Base-by-base conservation (phyloP, 2,329 filamentous ascomycete species). In the Neofusicoccum parvum region DNA sequence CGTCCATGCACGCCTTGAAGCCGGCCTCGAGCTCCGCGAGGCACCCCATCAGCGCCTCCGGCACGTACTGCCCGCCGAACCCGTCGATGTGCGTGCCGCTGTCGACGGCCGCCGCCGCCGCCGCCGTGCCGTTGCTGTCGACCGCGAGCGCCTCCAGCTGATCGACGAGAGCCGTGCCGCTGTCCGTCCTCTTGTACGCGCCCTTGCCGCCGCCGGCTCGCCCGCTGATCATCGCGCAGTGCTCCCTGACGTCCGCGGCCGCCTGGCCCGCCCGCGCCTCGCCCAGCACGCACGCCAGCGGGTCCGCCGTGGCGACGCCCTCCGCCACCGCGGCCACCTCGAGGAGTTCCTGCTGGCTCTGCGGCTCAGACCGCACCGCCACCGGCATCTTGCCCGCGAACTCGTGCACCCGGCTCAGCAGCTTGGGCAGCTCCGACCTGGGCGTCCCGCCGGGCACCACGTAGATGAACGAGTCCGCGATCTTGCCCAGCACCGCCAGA, bases 11-110 rank as follows among this genome's bases (percentile, higher is more conserved):
- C 71, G 90, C 82, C 72, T 95, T 90, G 83, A 99, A 99, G 37
- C 94, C 95, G 32, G 88, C 87, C 80, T 98, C 94, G 5, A 99
- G 86, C 80, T 99, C 88, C 0, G 89, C 89, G 67, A 99, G 82
- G 75, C 94, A 98, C 80, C 97, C 94, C 94, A 99, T 98, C 68
- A 99, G 85, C 20, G 93, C 94, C 79, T 99, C 95, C 1, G 95
- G 95, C 2, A 98, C 95, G 75, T 97, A 99, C 79, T 98, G 94
- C 15, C 95, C 95, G 72, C 95, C 95, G 70, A 96, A 99, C 76
- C 97, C 91, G 70, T 95, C 95, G 73, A 99, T 58, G 54, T 45
- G 54, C 12, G 39, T 45, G 12, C 39, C 39, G 39, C 54, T 58
- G 23, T 58, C 39, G 14, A 58, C 32, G 5, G 39, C 10, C 3